Conservation (phyloP, 73 alveolate genomes). For the Durusdinium trenchii region DNA sequence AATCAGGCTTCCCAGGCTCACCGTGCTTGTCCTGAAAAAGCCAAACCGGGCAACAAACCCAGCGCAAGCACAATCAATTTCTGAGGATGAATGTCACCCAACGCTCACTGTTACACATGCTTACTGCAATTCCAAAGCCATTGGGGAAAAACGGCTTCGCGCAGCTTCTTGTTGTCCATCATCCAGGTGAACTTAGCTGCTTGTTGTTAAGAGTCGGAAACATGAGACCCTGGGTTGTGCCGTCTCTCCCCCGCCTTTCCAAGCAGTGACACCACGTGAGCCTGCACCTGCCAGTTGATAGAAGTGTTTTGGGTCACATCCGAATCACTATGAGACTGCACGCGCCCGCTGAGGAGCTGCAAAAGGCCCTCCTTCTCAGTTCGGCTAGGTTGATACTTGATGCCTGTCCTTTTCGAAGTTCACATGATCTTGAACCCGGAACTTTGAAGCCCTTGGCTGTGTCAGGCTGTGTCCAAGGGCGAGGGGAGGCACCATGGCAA, state of each 20-base stretch:
- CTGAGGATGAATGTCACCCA: too few species aligned
- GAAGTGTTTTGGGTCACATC: too few species aligned
- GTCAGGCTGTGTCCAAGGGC: neutral
- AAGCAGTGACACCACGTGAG: conserved; percentile 70
- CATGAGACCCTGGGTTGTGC: neutral
- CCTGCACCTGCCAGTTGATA: conserved; percentile 51
- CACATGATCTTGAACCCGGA: too few species aligned
- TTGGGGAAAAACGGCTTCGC: too few species aligned
- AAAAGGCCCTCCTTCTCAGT: neutral
- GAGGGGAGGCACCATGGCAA: conserved; percentile 65
- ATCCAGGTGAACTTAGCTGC: neutral
- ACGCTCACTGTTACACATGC: too few species aligned
- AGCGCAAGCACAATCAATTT: neutral
- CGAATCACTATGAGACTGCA: neutral
- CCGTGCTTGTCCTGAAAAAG: conserved; percentile 25
- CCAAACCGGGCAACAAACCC: neutral
- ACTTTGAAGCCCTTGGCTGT: too few species aligned
- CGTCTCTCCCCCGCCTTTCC: neutral
- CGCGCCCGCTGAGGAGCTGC: too few species aligned
- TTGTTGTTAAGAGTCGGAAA: neutral
- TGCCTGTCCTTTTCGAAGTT: too few species aligned
- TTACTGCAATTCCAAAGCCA: too few species aligned
- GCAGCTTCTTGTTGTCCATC: too few species aligned
- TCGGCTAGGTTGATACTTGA: neutral
- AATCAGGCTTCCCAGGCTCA: conserved; percentile 45